phyloP scores from a whole-genome alignment of 2,329 filamentous ascomycete genomes.

The Mariannaea sp. region DNA sequence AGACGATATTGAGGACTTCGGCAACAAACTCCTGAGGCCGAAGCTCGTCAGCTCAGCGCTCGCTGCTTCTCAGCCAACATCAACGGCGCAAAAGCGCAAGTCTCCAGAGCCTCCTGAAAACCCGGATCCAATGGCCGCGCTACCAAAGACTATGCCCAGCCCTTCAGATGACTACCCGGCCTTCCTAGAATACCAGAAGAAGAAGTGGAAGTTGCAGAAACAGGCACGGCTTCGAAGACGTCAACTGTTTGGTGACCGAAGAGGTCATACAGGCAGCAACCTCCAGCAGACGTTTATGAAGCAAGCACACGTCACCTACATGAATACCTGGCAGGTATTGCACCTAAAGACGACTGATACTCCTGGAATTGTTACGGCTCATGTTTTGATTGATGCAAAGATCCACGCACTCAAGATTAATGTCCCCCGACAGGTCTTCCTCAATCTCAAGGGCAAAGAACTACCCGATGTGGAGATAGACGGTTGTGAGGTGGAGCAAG shows the following conservation, averaged over 20 bases:
- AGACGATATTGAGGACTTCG: constrained; percentile 83
- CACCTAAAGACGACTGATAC: constrained; percentile 83
- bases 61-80: constrained; percentile 57
- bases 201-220: constrained; percentile 98
- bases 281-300: constrained; percentile 80
- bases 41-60: constrained; percentile 62
- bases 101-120: constrained; percentile 70
- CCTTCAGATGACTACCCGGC: constrained; percentile 85
- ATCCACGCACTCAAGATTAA: constrained; percentile 87
- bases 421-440: constrained; percentile 85
- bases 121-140: constrained; percentile 76
- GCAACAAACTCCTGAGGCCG: constrained; percentile 67
- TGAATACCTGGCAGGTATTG: constrained; percentile 92
- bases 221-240: constrained; percentile 82
- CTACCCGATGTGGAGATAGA: constrained; percentile 86
- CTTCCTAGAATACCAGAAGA: constrained; percentile 93
- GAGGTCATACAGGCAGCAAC: constrained; percentile 54
- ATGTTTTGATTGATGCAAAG: constrained; percentile 91
- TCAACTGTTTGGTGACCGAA: constrained; percentile 90
- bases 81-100: constrained; percentile 69
- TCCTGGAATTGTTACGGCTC: constrained; percentile 84
- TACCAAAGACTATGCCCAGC: constrained; percentile 83
- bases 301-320: constrained; percentile 87
- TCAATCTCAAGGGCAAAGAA: constrained; percentile 88
- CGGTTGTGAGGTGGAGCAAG: constrained; percentile 88